Evolutionary conservation across 345 rosid species (phyloP), one percentile per base, ranked within the genome.

Genomic region (Euphorbia lathyris): DNA sequence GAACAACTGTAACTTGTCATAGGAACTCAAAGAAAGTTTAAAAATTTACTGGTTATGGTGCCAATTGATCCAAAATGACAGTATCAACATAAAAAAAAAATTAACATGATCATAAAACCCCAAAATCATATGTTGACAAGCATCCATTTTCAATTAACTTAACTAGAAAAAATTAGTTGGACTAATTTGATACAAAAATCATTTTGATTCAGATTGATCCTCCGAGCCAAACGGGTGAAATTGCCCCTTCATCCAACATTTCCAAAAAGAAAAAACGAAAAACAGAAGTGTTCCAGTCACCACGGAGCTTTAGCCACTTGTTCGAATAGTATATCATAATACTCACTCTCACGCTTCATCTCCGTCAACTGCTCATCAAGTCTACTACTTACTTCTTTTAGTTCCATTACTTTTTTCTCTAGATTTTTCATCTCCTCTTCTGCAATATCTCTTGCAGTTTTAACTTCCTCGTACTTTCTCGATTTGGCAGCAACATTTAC

Each of bases 241-340:
- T 40, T 9, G 43, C 1, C 6, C 43, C 43, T 9, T 19, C 23
- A 51, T n/a, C 23, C 20, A 16, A 17, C n/a, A 16, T 48, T 48
- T 48, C 53, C 53, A 48, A 45, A 48, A 48, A 48, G 13, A 45
- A 48, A 48, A 48, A 48, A 14, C 52, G 19, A 7, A 51, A 19
- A 10, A n/a, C 6, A 19, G 19, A 45, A 16, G 2, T 5, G 19
- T 27, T 45, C 43, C 13, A 43, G 48, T 78, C 76, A 74, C 84
- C 81, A 81, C n/a, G 77, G 75, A 1, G 73, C 75, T 27, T 58
- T 70, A 8, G 78, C 78, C 52, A 72, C 47, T 68, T 81, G 76
- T 67, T 50, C 67, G 58, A 80, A 83, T 66, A 69, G 3, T 16
- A 48, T 22, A 32, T 76, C 79, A 11, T 69, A 38, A 3, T 22